These are phyloP conservation scores for Mycena indigotica DNA, from an alignment of 768 basidiomycete genomes.

Conservation along the genomic window DNA sequence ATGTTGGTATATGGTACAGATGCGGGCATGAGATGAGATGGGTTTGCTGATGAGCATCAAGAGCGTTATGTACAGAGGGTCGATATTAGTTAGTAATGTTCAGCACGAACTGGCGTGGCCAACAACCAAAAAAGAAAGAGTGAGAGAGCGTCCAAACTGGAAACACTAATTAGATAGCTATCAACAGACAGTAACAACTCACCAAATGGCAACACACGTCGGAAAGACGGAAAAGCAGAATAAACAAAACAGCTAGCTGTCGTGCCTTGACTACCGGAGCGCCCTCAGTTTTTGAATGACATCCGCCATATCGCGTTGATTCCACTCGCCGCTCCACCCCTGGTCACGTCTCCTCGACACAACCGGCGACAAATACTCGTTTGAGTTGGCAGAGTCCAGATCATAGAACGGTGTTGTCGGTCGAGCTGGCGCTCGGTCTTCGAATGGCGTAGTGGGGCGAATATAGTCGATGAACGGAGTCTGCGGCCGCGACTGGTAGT, in stretches of 20 bases:
- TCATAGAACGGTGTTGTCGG: neutral
- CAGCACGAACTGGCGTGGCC: no score
- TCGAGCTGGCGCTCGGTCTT: neutral
- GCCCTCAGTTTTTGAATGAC: constrained; percentile 1
- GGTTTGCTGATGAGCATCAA: no score
- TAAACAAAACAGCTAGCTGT: neutral
- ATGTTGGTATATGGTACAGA: no score
- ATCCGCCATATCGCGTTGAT: neutral
- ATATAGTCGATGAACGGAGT: neutral
- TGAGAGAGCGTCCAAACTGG: neutral
- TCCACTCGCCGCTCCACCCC: constrained; percentile 4
- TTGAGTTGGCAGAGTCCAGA: neutral
- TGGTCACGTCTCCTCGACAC: neutral
- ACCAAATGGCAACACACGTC: neutral
- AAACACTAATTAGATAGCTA: neutral
- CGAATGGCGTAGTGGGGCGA: neutral
- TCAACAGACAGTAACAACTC: neutral
- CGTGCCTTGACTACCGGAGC: no score
- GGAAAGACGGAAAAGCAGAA: neutral
- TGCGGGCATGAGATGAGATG: no score
- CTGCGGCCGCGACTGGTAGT: neutral
- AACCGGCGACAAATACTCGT: neutral
- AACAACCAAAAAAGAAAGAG: neutral
- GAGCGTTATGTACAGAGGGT: no score
- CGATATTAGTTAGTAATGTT: no score